These are phyloP conservation scores for Actinidia chinensis DNA, from an alignment of 179 eudicot genomes.

Conservation along the genomic window DNA sequence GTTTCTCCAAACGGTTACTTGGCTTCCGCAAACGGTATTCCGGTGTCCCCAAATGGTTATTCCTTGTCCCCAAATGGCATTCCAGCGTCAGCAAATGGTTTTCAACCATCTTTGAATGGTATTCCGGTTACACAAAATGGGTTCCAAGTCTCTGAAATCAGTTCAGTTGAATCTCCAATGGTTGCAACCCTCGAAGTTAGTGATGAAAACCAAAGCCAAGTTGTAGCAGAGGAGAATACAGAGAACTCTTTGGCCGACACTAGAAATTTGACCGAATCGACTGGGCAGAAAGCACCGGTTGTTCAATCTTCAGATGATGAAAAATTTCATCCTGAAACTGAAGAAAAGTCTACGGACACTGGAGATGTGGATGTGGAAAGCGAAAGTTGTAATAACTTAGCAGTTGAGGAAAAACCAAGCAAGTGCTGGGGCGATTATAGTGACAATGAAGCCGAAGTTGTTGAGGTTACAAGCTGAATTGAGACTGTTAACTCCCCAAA, in stretches of 20 bases:
- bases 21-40: constrained; percentile 42
- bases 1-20: constrained; percentile 62
- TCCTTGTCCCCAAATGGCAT: constrained; percentile 33
- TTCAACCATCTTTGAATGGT: constrained; percentile 20
- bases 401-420: constrained; percentile 40
- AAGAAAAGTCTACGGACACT: constrained; percentile 27
- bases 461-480: constrained; percentile 46
- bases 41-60: constrained; percentile 45
- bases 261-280: background rate
- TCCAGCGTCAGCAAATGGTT: constrained; percentile 28
- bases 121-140: constrained; percentile 35
- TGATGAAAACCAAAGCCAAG: constrained; percentile 26
- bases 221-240: constrained; percentile 27
- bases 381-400: constrained; percentile 17
- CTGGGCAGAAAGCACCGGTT: constrained; percentile 22
- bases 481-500: background rate
- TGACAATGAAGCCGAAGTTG: constrained; percentile 61
- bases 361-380: constrained; percentile 8
- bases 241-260: constrained; percentile 14
- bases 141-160: constrained; percentile 29
- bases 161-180: constrained; percentile 36
- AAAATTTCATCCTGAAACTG: constrained; percentile 27
- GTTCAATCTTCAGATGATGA: constrained; percentile 25
- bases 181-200: constrained; percentile 36
- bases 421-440: constrained; percentile 88